A percentile compares a stretch with the other conserved stretches of the same genome.
Evolutionary conservation across 306 rosid genomes (phyloP).

Genomic region (Cercis canadensis): DNA sequence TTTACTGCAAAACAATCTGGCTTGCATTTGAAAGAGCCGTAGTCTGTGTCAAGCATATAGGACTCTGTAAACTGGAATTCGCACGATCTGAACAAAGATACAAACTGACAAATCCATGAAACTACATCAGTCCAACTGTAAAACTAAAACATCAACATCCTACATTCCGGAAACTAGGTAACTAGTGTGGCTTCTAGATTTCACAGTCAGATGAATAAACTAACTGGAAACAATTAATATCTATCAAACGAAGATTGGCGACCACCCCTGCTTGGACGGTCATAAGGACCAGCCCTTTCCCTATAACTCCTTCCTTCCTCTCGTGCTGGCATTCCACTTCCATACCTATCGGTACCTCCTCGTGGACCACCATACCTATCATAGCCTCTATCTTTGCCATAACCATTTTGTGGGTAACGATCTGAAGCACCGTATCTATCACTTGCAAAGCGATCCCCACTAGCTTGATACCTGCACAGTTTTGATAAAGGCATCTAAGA

Average conservation of each 20-base stretch:
- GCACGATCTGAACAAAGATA: slow-evolving; percentile 1
- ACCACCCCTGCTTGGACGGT: slow-evolving; percentile 71
- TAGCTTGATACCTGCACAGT: slow-evolving; percentile 61
- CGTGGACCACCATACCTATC: slow-evolving; percentile 69
- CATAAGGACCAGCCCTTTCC: slow-evolving; percentile 83
- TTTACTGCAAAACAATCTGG: too few relatives aligned
- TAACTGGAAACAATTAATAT: slow-evolving; percentile 45
- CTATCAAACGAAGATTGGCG: slow-evolving; percentile 81
- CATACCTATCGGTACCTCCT: slow-evolving; percentile 70
- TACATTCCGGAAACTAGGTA: slow-evolving; percentile 20
- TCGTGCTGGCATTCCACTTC: slow-evolving; percentile 66
- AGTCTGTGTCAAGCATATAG: background rate
- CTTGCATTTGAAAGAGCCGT: slow-evolving; percentile 25
- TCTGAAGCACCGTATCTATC: slow-evolving; percentile 80
- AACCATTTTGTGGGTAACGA: slow-evolving; percentile 78
- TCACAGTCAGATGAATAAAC: slow-evolving; percentile 16
- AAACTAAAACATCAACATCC: slow-evolving; percentile 34
- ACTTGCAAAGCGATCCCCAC: slow-evolving; percentile 73
- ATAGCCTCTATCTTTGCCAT: slow-evolving; percentile 80
- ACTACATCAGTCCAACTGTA: slow-evolving; percentile 38
- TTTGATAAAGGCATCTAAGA: slow-evolving; percentile 15
- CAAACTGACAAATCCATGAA: slow-evolving; percentile 28
- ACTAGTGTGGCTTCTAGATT: slow-evolving; percentile 34
- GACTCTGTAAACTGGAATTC: background rate
- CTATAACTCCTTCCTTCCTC: slow-evolving; percentile 77